Base-by-base conservation (phyloP, 2,329 filamentous ascomycete genomes). In the Penicillium sp. region DNA sequence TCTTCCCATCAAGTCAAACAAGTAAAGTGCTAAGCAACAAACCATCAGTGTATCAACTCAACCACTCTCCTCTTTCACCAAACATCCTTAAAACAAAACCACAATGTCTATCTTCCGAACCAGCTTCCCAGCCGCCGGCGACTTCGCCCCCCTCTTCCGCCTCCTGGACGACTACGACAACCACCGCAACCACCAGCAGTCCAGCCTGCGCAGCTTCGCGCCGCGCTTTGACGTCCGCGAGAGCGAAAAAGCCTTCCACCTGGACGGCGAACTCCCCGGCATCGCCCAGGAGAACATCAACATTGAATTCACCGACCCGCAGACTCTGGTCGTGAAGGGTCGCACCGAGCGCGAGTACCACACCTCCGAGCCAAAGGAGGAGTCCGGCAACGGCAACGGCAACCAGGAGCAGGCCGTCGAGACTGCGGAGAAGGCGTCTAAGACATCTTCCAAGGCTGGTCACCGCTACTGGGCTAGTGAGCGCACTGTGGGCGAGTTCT, bases 381-480 rank as follows among this genome's bases (percentile, higher is more conserved):
- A 82, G 35, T 39, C 35, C 11, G 22, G 22, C 42, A 45, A 79
- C 81, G 49, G 69, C 15, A 45, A 25, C 69, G 17, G 17, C n/a
- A 12, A 20, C 22, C 73, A 74, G 50, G 73, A 74, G 50, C 71
- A 73, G 22, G 67, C 66, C 17, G 60, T 61, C 41, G 66, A 71
- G 58, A 52, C 51, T 8, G 58, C 57, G 37, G 62, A 58, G 55
- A 69, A 67, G 65, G 67, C 76, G 38, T 57, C 71, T 39, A 75
- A 75, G 67, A 62, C 72, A 69, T 42, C 17, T 1, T 20, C 48
- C 49, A 28, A 39, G 37, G 15, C 35, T 25, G 20, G 61, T 54
- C 72, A 78, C 51, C 82, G 79, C 63, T 87, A 83, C 76, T 88
- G 85, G 86, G 79, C 86, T 55, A 81, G 77, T 55, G 86, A 88